These are phyloP conservation scores for Circinella minor DNA, from an alignment of 371 early-diverging fungal genomes.

Conservation along the genomic window DNA sequence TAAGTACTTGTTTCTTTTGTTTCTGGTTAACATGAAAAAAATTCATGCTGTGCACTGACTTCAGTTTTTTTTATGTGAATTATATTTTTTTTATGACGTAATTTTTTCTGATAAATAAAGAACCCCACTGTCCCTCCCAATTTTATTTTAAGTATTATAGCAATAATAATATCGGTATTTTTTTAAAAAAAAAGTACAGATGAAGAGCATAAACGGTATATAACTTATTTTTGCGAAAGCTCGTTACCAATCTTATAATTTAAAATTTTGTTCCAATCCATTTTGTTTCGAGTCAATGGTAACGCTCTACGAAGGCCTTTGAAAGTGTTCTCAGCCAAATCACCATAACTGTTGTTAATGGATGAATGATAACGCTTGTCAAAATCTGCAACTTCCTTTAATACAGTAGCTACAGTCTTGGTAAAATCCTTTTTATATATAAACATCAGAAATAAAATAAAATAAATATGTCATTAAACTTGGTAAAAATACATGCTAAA, in stretches of 20 bases:
- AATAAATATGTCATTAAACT: no score
- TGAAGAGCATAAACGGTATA: neutral
- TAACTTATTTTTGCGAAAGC: constrained; percentile 43
- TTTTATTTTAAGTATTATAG: no score
- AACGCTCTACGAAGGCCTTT: constrained; percentile 89
- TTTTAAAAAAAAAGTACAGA: neutral
- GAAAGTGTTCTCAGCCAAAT: constrained; percentile 86
- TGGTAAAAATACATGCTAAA: no score
- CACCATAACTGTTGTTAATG: constrained; percentile 82
- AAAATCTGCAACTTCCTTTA: constrained; percentile 68
- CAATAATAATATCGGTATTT: no score
- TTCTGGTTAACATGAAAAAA: no score
- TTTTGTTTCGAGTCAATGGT: constrained; percentile 89
- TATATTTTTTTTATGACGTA: no score
- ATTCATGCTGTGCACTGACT: no score
- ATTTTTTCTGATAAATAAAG: no score
- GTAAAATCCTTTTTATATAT: constrained; percentile 42
- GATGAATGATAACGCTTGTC: constrained; percentile 85
- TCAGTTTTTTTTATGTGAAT: no score
- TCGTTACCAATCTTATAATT: constrained; percentile 66
- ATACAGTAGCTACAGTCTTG: constrained; percentile 56
- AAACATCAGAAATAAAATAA: neutral
- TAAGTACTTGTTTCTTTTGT: no score
- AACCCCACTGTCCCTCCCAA: no score
- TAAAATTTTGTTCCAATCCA: constrained; percentile 90